Percentiles rank a stretch among this genome's conserved stretches.
These are phyloP conservation scores for Salix arbutifolia DNA, from an alignment of 345 rosid genomes.

Conservation along the genomic window DNA sequence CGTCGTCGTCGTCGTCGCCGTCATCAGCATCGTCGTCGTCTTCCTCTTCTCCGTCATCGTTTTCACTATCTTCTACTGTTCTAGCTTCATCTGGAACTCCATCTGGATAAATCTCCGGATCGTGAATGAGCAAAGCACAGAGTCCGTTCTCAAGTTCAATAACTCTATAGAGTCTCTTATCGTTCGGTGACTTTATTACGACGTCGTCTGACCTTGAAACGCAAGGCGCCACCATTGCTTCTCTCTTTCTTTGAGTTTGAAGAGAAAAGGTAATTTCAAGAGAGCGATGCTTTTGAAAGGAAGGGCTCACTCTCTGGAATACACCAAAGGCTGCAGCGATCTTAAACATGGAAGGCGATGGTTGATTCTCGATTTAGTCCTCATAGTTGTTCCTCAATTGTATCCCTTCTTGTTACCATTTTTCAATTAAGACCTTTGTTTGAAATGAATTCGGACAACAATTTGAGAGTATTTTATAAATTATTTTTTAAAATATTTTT, in stretches of 20 bases:
- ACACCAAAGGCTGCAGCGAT: neutral
- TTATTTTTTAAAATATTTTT: no score
- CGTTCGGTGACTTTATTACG: constrained; percentile 85
- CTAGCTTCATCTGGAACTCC: constrained; percentile 7
- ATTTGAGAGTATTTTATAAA: no score
- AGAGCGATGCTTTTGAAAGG: neutral
- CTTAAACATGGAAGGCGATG: neutral
- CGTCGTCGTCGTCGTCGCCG: constrained; percentile 24
- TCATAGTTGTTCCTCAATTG: neutral
- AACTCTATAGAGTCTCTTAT: constrained; percentile 64
- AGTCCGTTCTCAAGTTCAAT: constrained; percentile 71
- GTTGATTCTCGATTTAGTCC: neutral
- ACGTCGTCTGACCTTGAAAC: constrained; percentile 35
- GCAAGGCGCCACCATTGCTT: neutral
- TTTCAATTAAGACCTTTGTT: neutral
- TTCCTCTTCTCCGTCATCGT: constrained; percentile 24
- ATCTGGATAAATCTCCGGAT: constrained; percentile 76
- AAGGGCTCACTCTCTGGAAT: neutral
- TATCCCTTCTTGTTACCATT: neutral
- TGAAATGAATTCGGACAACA: neutral
- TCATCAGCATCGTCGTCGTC: constrained; percentile 29
- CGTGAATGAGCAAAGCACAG: constrained; percentile 81
- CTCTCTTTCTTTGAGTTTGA: neutral
- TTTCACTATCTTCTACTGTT: constrained; percentile 27
- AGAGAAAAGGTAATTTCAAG: neutral